Evolutionary conservation across 495 filamentous ascomycete species (phyloP).

Genomic region (Neurospora terricola): DNA sequence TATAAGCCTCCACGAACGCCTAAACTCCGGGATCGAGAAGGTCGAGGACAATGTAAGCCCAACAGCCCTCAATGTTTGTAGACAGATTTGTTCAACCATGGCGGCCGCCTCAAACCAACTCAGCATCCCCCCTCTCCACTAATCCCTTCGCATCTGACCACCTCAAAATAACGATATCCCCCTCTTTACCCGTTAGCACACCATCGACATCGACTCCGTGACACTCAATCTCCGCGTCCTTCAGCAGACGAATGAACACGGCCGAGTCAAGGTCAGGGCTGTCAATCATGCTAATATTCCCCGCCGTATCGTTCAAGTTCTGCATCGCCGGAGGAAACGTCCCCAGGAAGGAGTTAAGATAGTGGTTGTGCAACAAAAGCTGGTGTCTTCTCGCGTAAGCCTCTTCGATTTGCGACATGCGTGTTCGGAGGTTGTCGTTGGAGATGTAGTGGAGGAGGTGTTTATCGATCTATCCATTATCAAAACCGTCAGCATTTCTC

Average conservation of each 20-base stretch:
- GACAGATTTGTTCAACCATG: background rate
- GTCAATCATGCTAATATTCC: slow-evolving; percentile 86
- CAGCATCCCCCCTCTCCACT: slow-evolving; percentile 65
- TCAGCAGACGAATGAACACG: slow-evolving; percentile 74
- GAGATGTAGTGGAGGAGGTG: slow-evolving; percentile 54
- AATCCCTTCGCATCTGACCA: slow-evolving; percentile 72
- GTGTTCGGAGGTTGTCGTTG: slow-evolving; percentile 29
- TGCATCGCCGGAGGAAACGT: slow-evolving; percentile 69
- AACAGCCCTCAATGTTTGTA: background rate
- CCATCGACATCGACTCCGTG: slow-evolving; percentile 50
- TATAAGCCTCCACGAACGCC: background rate
- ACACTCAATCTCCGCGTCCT: slow-evolving; percentile 43
- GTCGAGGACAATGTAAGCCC: background rate
- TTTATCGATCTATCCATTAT: slow-evolving; percentile 48
- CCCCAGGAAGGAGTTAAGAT: slow-evolving; percentile 65
- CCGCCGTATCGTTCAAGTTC: slow-evolving; percentile 79
- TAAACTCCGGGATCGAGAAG: background rate
- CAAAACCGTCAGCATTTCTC: background rate
- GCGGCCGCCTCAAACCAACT: slow-evolving; percentile 54
- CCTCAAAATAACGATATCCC: slow-evolving; percentile 78
- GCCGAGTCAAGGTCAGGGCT: slow-evolving; percentile 69
- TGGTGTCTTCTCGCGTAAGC: slow-evolving; percentile 76
- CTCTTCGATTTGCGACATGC: slow-evolving; percentile 63
- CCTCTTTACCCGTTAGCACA: slow-evolving; percentile 54
- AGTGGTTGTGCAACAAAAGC: slow-evolving; percentile 70